phyloP scores from a whole-genome alignment of 148 eudicot species.

The Chenopodium formosanum region DNA sequence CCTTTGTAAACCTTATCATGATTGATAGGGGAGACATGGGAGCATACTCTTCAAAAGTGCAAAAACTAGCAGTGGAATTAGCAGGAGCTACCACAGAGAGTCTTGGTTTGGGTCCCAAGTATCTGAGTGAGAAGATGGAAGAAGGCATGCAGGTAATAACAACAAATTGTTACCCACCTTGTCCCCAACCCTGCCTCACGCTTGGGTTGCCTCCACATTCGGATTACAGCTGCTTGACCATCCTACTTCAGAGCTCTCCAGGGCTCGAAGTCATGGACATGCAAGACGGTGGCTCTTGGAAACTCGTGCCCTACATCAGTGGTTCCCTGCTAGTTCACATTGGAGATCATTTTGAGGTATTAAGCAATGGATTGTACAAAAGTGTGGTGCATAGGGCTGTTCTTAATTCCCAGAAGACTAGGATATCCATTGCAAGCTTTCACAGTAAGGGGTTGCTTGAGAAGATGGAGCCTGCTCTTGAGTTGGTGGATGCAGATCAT shows the following conservation, averaged over 20 bases:
- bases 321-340: constrained; percentile 54
- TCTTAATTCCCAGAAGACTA: constrained; percentile 35
- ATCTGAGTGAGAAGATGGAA: constrained; percentile 30
- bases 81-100: constrained; percentile 47
- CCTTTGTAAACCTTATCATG: too few relatives aligned
- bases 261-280: constrained; percentile 50
- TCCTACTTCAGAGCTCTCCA: constrained; percentile 41
- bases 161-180: constrained; percentile 54
- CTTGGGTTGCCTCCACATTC: constrained; percentile 67
- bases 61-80: constrained; percentile 36
- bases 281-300: constrained; percentile 41
- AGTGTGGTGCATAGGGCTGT: constrained; percentile 53
- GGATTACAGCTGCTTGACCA: constrained; percentile 55
- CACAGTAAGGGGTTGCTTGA: constrained; percentile 58
- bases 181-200: constrained; percentile 47
- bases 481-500: constrained; percentile 43
- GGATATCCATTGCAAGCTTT: constrained; percentile 66
- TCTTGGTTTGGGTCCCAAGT: constrained; percentile 42
- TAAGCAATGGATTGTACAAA: constrained; percentile 60
- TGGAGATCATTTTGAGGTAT: constrained; percentile 60
- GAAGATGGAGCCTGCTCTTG: constrained; percentile 42
- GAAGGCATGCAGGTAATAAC: constrained; percentile 58
- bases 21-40: constrained; percentile 51
- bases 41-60: constrained; percentile 28
- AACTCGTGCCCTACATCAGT: constrained; percentile 30